Percentiles rank a stretch among this genome's conserved stretches.
These are phyloP conservation scores for Tolypocladium endophyticum DNA, from an alignment of 2,329 filamentous ascomycete genomes.

Conservation along the genomic window DNA sequence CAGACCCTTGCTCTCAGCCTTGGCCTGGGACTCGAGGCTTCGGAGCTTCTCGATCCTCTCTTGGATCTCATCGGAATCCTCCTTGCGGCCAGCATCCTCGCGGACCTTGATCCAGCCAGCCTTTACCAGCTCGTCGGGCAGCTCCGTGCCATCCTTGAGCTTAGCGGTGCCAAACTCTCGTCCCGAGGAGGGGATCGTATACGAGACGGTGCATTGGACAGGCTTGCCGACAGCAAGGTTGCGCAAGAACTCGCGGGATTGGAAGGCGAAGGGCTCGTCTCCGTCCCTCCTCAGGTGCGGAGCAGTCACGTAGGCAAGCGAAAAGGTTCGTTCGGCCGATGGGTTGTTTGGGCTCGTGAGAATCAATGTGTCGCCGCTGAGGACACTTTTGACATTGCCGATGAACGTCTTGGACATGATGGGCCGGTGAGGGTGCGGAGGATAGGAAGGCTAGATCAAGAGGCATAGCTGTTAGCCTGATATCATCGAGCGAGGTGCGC, in stretches of 20 bases:
- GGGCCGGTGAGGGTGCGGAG: slow-evolving; percentile 12
- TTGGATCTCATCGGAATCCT: slow-evolving; percentile 68
- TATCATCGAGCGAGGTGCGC: slow-evolving; percentile 1
- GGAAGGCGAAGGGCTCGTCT: slow-evolving; percentile 86
- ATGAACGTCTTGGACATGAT: slow-evolving; percentile 44
- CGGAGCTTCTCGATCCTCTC: slow-evolving; percentile 69
- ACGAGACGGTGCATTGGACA: slow-evolving; percentile 74
- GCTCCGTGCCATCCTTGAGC: slow-evolving; percentile 61
- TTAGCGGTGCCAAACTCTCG: slow-evolving; percentile 80
- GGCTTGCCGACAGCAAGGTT: slow-evolving; percentile 76
- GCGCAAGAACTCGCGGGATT: slow-evolving; percentile 87
- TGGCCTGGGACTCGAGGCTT: slow-evolving; percentile 66
- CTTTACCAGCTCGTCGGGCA: slow-evolving; percentile 76
- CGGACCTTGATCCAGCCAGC: slow-evolving; percentile 89
- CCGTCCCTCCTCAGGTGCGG: slow-evolving; percentile 80
- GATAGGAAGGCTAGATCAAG: slow-evolving; percentile 1
- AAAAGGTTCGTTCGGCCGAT: slow-evolving; percentile 73
- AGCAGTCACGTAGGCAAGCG: slow-evolving; percentile 84
- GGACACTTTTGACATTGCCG: slow-evolving; percentile 81
- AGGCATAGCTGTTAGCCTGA: slow-evolving; percentile 7
- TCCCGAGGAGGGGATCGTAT: slow-evolving; percentile 74
- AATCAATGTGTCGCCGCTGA: slow-evolving; percentile 87
- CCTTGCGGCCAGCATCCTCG: slow-evolving; percentile 86
- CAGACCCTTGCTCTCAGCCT: slow-evolving; percentile 67
- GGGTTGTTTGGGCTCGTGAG: slow-evolving; percentile 74